Conservation (phyloP, 768 basidiomycete species). For the Hygrophorus russula region DNA sequence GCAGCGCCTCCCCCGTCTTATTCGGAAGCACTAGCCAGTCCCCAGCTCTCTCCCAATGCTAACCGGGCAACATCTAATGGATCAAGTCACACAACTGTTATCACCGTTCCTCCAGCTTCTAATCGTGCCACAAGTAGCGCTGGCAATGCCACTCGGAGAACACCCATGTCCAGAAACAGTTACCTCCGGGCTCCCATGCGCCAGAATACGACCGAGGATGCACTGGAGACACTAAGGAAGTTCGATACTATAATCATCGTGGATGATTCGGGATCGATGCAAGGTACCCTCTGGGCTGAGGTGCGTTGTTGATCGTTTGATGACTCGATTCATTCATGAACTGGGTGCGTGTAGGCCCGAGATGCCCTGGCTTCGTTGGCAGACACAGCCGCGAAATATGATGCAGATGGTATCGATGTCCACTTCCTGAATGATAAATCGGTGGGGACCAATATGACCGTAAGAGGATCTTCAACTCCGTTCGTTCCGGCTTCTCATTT, state of each 20-base stretch:
- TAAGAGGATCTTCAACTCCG: constrained; percentile 6
- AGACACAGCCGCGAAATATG: constrained; percentile 35
- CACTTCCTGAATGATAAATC: constrained; percentile 40
- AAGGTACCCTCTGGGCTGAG: constrained; percentile 35
- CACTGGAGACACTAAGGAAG: constrained; percentile 23
- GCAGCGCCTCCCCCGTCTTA: constrained; percentile 6
- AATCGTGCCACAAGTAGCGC: neutral
- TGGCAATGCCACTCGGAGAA: neutral
- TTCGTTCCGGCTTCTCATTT: neutral
- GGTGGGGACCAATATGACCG: constrained; percentile 27
- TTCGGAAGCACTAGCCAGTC: neutral
- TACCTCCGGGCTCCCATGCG: constrained; percentile 7
- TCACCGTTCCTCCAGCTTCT: constrained; percentile 1
- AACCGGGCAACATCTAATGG: neutral
- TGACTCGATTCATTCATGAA: neutral
- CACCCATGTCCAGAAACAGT: neutral
- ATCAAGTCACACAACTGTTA: neutral
- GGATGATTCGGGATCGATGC: constrained; percentile 55
- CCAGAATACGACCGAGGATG: constrained; percentile 16
- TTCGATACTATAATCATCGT: constrained; percentile 51
- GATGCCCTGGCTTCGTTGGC: constrained; percentile 39
- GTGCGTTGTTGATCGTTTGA: constrained; percentile 15
- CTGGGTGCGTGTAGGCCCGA: constrained; percentile 21
- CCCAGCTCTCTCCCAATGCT: neutral
- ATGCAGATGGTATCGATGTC: constrained; percentile 50